Base-by-base conservation (phyloP, 2,329 filamentous ascomycete species). In the Podosphaera aphanis region DNA sequence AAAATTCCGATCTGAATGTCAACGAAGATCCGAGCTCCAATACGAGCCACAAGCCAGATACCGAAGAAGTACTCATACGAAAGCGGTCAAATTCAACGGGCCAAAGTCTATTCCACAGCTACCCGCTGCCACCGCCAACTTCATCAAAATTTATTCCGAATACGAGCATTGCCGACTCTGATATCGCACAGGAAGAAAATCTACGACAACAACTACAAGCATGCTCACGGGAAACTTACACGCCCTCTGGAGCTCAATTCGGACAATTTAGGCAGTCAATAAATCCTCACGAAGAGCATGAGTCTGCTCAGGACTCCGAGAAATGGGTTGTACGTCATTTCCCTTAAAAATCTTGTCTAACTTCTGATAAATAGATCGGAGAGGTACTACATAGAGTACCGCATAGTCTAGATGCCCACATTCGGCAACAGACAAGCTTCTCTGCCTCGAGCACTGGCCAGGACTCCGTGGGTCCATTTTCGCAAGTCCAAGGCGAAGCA, bases 401-500 rank as follows among this genome's bases (percentile, higher is more conserved):
- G 20, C 63, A 66, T 47, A 57, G 40, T 38, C 48, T 58, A 43
- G 57, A 60, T 59, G 56, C 47, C 56, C 50, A 53, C n/a, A 52
- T 63, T 52, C 51, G 55, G 53, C 53, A 57, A 31, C 53, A 57
- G n/a, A 58, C 55, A 44, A 64, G 62, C 46, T 11, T 21, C 53
- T 60, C 43, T 55, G 57, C 33, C 60, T 63, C 47, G 59, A 63
- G 48, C 54, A 59, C 51, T 27, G 61, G 59, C 44, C 56, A 44
- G 36, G 54, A 59, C 51, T 62, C 38, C 54, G 52, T 54, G 46
- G 51, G 53, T 46, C 56, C 57, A 23, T 56, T 55, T 25, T 61
- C 73, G 31, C 71, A 74, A 55, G 69, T 70, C 4, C 71, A 74
- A 55, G 69, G 70, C 4, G 74, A 78, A 52, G 66, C 71, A 3